Percentiles rank a stretch among this genome's conserved stretches.
These are phyloP conservation scores for Globisporangium middletonii DNA, from an alignment of 352 stramenopile species.

Conservation along the genomic window DNA sequence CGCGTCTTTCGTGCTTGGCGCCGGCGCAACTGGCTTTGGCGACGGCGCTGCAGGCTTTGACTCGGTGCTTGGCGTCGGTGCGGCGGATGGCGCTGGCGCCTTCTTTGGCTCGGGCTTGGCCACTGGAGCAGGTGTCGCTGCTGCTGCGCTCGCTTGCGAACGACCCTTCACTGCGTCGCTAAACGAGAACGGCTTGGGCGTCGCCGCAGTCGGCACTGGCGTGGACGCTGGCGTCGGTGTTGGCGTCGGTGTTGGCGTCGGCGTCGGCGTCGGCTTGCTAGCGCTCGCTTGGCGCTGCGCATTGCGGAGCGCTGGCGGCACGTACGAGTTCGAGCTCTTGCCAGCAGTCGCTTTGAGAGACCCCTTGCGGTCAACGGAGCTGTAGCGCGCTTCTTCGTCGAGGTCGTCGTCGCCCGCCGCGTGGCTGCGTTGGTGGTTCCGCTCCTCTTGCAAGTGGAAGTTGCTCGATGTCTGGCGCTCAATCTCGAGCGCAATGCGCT, in stretches of 20 bases:
- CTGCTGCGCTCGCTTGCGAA: slow-evolving; percentile 7
- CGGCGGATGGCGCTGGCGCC: neutral
- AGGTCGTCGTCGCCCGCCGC: slow-evolving; percentile 68
- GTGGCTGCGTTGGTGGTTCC: slow-evolving; percentile 27
- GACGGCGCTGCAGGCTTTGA: neutral
- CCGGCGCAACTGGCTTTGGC: neutral
- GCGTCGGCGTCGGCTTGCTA: slow-evolving; percentile 13
- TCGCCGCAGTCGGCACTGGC: slow-evolving; percentile 6
- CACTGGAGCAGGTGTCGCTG: too few species aligned
- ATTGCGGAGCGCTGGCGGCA: slow-evolving; percentile 62
- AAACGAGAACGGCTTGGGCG: slow-evolving; percentile 56
- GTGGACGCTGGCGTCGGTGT: slow-evolving; percentile 2
- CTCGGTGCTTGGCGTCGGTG: neutral
- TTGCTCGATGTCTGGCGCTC: slow-evolving; percentile 89
- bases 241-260: neutral
- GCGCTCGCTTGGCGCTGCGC: slow-evolving; percentile 32
- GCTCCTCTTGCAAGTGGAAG: slow-evolving; percentile 95
- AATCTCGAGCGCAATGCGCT: slow-evolving; percentile 94
- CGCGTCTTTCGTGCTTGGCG: slow-evolving; percentile 3
- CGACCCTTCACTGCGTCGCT: slow-evolving; percentile 62
- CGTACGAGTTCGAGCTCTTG: slow-evolving; percentile 42
- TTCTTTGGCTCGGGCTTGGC: slow-evolving; percentile 12
- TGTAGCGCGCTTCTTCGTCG: slow-evolving; percentile 96
- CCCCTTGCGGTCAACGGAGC: slow-evolving; percentile 81
- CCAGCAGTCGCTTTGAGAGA: neutral